A percentile compares a stretch with the other conserved stretches of the same genome.
These are phyloP conservation scores for Leccinum broughii DNA, from an alignment of 768 basidiomycete genomes.

Conservation along the genomic window DNA sequence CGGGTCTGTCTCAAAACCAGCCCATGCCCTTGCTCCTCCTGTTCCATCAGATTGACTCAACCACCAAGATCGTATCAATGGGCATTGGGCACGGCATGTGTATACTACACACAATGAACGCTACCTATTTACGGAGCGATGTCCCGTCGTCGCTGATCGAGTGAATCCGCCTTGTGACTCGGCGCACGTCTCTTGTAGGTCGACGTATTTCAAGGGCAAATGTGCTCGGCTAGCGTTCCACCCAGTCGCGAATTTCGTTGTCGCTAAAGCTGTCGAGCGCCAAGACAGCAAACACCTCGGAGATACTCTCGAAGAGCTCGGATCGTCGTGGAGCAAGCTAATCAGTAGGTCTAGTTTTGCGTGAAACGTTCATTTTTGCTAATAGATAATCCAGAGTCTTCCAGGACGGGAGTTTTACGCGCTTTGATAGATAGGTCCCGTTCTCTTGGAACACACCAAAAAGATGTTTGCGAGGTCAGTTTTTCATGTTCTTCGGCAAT, in stretches of 20 bases:
- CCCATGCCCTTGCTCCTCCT: no score
- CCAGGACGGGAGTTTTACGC: conserved; percentile 76
- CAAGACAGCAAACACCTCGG: conserved; percentile 55
- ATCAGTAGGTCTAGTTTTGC: conserved; percentile 55
- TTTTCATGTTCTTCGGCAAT: neutral
- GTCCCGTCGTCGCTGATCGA: no score
- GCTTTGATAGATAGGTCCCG: conserved; percentile 71
- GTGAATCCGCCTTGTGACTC: no score
- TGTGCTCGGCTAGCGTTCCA: conserved; percentile 74
- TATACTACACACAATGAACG: no score
- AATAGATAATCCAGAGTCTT: conserved; percentile 12
- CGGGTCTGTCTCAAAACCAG: no score
- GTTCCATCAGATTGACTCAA: no score
- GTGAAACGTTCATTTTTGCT: conserved; percentile 1
- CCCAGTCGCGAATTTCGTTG: conserved; percentile 93
- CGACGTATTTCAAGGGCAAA: conserved; percentile 73
- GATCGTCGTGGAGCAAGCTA: conserved; percentile 55
- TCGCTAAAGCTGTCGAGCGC: conserved; percentile 75
- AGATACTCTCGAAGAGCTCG: conserved; percentile 59
- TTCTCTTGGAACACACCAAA: conserved; percentile 45
- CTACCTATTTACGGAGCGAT: no score
- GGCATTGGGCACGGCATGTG: no score
- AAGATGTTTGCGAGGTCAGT: conserved; percentile 58
- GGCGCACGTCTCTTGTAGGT: conserved; percentile 38
- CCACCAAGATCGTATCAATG: no score